These are phyloP conservation scores for Starmerella vitae DNA, from an alignment of 805 yeast genomes.

Conservation along the genomic window DNA sequence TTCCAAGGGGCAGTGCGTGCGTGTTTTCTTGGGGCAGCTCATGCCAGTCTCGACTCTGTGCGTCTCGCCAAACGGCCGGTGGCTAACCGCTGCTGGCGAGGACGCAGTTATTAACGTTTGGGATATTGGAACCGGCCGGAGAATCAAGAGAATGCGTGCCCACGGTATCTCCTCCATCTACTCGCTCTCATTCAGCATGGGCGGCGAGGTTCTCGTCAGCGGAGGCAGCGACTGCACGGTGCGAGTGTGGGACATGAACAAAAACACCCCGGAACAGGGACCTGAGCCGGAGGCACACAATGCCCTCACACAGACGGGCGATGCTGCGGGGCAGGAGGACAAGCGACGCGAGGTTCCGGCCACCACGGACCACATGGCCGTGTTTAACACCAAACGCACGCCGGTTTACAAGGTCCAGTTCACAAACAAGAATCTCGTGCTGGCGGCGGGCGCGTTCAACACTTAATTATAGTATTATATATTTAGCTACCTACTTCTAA, in stretches of 20 bases:
- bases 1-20: constrained; percentile 70
- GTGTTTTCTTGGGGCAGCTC: constrained; percentile 84
- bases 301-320: constrained; percentile 10
- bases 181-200: constrained; percentile 70
- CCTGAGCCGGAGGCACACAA: constrained; percentile 67
- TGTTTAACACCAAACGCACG: constrained; percentile 83
- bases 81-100: constrained; percentile 92
- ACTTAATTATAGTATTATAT: constrained; percentile 1
- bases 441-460: constrained; percentile 81
- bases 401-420: constrained; percentile 89
- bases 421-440: constrained; percentile 76
- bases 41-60: constrained; percentile 78
- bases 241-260: constrained; percentile 89
- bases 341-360: constrained; percentile 58
- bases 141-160: constrained; percentile 83
- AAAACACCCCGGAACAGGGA: constrained; percentile 64
- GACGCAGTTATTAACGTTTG: constrained; percentile 79
- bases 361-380: constrained; percentile 80
- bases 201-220: constrained; percentile 78
- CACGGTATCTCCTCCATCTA: constrained; percentile 81
- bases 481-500: neutral
- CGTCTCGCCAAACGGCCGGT: constrained; percentile 92
- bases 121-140: constrained; percentile 87
- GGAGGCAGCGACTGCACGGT: constrained; percentile 89
- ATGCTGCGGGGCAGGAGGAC: constrained; percentile 21